Percentiles rank a stretch among this genome's conserved stretches.
phyloP scores from a whole-genome alignment of 768 basidiomycete species.

The Russula earlei region DNA sequence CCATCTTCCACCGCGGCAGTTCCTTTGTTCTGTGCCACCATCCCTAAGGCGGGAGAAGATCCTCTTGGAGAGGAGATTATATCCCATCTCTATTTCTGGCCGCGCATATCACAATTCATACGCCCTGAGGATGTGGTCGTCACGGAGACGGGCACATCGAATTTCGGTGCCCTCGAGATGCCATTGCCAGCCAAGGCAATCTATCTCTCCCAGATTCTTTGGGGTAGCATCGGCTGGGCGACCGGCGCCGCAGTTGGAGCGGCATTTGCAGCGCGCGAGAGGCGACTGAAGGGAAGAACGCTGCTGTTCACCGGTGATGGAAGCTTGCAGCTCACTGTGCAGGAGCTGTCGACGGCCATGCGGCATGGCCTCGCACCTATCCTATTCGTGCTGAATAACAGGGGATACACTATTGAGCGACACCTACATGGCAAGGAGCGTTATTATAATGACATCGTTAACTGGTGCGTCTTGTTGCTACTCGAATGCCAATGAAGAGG shows the following conservation, averaged over 20 bases:
- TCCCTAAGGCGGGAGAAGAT: slow-evolving; percentile 41
- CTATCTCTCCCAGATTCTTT: slow-evolving; percentile 70
- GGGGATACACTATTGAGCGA: slow-evolving; percentile 83
- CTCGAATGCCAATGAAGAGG: neutral
- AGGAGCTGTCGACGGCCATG: slow-evolving; percentile 83
- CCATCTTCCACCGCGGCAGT: slow-evolving; percentile 38
- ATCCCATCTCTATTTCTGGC: slow-evolving; percentile 80
- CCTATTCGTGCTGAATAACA: slow-evolving; percentile 75
- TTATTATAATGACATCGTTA: slow-evolving; percentile 78
- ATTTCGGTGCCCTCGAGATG: slow-evolving; percentile 77
- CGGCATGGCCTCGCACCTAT: slow-evolving; percentile 65
- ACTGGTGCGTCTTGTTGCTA: slow-evolving; percentile 39
- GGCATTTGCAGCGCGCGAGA: slow-evolving; percentile 67
- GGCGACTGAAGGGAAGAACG: slow-evolving; percentile 45
- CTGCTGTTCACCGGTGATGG: slow-evolving; percentile 86
- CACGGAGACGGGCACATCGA: slow-evolving; percentile 83
- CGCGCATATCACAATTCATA: slow-evolving; percentile 66
- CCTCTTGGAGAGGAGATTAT: slow-evolving; percentile 36
- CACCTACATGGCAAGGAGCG: slow-evolving; percentile 57
- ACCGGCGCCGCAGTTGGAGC: slow-evolving; percentile 73
- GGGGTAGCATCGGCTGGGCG: slow-evolving; percentile 90
- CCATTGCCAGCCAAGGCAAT: slow-evolving; percentile 62
- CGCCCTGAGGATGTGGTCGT: slow-evolving; percentile 64
- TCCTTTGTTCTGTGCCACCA: slow-evolving; percentile 26
- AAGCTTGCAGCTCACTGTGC: slow-evolving; percentile 70